These are phyloP conservation scores for Xylogone sp. DNA, from an alignment of 2,329 filamentous ascomycete species.

Conservation along the genomic window DNA sequence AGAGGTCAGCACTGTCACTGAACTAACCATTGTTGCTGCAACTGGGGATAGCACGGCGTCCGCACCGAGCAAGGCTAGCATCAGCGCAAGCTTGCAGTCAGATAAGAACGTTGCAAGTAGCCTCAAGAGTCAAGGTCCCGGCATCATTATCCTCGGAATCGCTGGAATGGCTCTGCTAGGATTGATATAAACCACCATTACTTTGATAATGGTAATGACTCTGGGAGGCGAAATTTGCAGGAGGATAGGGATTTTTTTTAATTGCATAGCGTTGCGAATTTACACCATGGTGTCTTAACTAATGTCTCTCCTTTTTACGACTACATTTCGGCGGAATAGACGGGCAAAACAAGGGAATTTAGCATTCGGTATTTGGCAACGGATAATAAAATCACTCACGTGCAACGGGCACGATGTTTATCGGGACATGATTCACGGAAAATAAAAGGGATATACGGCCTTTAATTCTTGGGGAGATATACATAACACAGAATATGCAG, in stretches of 20 bases:
- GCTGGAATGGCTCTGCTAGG: constrained; percentile 16
- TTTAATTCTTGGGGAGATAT: not conserved
- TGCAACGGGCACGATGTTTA: not conserved
- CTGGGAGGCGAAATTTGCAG: constrained; percentile 5
- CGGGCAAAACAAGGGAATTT: not conserved
- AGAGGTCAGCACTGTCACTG: constrained; percentile 18
- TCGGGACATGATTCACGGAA: not conserved
- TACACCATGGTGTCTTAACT: constrained; percentile 13
- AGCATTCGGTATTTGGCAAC: not conserved
- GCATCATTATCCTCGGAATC: constrained; percentile 17
- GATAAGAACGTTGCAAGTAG: constrained; percentile 10
- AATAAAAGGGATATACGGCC: not conserved
- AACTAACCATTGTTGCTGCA: constrained; percentile 21
- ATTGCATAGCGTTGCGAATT: constrained; percentile 18
- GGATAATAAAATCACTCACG: not conserved
- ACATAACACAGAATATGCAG: not conserved
- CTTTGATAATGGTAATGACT: not conserved
- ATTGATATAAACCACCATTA: constrained; percentile 11
- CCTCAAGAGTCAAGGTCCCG: constrained; percentile 10
- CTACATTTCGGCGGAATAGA: not conserved
- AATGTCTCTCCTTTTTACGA: constrained; percentile 22
- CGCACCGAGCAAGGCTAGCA: constrained; percentile 7
- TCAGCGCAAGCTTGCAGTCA: constrained; percentile 20
- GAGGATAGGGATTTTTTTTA: constrained; percentile 4
- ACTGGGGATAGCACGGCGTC: constrained; percentile 10